phyloP scores from a whole-genome alignment of 192 early-diverging fungal species.

The Coemansia sp. region DNA sequence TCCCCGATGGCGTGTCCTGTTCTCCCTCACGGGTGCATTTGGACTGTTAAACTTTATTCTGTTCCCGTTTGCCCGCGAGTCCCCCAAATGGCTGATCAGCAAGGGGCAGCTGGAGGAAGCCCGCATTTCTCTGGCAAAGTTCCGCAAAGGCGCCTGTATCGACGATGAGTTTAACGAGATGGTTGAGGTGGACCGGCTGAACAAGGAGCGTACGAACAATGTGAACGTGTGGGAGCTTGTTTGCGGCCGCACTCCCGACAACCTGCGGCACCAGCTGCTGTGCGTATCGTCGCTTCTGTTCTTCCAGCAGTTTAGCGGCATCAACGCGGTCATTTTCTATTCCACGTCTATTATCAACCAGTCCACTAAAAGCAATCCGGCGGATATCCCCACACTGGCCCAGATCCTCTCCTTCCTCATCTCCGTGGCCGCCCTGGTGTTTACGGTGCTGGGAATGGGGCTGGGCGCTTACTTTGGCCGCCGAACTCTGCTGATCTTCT shows the following conservation, averaged over 20 bases:
- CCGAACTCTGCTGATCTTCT: conserved; percentile 65
- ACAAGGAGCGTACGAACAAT: conserved; percentile 36
- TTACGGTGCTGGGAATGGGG: conserved; percentile 48
- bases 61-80: conserved; percentile 71
- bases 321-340: conserved; percentile 85
- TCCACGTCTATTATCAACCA: conserved; percentile 72
- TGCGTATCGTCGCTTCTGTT: conserved; percentile 65
- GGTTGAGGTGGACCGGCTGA: conserved; percentile 44
- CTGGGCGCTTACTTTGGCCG: conserved; percentile 71
- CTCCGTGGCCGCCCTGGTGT: conserved; percentile 46
- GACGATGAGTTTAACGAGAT: conserved; percentile 67
- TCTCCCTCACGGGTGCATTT: conserved; percentile 61
- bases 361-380: conserved; percentile 31
- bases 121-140: conserved; percentile 45
- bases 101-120: conserved; percentile 63
- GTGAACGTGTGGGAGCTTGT: conserved; percentile 57
- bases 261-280: conserved; percentile 61
- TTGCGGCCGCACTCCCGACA: conserved; percentile 49
- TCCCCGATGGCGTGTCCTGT: conserved; percentile 70
- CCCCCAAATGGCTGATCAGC: conserved; percentile 68
- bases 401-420: conserved; percentile 50
- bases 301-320: conserved; percentile 80
- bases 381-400: conserved; percentile 47
- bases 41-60: conserved; percentile 56
- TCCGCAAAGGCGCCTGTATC: conserved; percentile 57